Conservation (phyloP, 768 basidiomycete genomes). For the Sarcomyxa edulis region DNA sequence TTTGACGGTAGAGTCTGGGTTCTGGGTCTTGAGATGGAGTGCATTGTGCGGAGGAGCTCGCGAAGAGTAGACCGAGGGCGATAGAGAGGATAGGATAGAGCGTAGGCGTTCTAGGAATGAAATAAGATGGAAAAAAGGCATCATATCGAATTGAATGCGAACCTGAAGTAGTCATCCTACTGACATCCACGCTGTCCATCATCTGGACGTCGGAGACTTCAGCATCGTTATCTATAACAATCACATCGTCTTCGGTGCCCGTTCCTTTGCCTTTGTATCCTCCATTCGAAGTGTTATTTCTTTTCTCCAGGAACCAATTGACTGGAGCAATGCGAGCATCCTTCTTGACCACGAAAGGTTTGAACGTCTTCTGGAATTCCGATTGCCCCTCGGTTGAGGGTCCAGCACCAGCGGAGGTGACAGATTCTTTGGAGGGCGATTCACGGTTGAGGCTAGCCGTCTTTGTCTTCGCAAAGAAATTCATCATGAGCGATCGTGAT, state of each 20-base stretch:
- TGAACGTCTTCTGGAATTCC: slow-evolving; percentile 75
- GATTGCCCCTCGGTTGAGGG: slow-evolving; percentile 34
- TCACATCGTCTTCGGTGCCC: slow-evolving; percentile 34
- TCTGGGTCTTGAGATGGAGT: slow-evolving; percentile 29
- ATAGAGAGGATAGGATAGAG: slow-evolving; percentile 29
- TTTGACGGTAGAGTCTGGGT: slow-evolving; percentile 31
- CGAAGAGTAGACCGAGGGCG: slow-evolving; percentile 17
- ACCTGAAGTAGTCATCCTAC: slow-evolving; percentile 38
- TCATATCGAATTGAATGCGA: background rate
- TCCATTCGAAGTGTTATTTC: too few species aligned
- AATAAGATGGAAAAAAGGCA: slow-evolving; percentile 4
- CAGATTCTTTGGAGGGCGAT: slow-evolving; percentile 17
- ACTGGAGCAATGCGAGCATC: slow-evolving; percentile 64
- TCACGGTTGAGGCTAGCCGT: slow-evolving; percentile 17
- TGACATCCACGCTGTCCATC: slow-evolving; percentile 17
- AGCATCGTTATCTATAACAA: slow-evolving; percentile 48
- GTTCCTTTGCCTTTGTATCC: slow-evolving; percentile 11
- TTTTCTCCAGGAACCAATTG: slow-evolving; percentile 56
- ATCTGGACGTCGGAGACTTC: background rate
- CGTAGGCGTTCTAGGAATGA: slow-evolving; percentile 30
- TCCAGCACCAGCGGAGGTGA: slow-evolving; percentile 24
- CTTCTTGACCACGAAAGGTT: slow-evolving; percentile 75
- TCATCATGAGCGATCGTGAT: slow-evolving; percentile 71
- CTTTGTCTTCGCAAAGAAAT: slow-evolving; percentile 70
- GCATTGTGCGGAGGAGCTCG: slow-evolving; percentile 12